Base-by-base conservation (phyloP, 495 filamentous ascomycete species). In the Tuber indicum region DNA sequence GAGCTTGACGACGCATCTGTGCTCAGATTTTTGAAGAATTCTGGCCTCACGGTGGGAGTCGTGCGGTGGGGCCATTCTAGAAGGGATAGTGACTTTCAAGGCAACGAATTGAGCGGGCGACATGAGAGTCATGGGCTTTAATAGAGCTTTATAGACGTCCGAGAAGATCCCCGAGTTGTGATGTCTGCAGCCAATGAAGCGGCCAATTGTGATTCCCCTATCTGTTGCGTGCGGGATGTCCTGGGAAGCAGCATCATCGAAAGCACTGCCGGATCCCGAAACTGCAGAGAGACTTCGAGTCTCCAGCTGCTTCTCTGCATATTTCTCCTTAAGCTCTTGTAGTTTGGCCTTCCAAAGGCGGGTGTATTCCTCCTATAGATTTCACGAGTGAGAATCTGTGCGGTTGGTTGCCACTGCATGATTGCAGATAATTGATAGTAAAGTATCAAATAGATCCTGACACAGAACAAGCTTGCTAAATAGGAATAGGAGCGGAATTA, bases 1-100 rank as follows among this genome's bases (percentile, higher is more conserved):
- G 32, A 98, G 85, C 10, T 88, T 86, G 77, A 98, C 91, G 69
- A 93, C 86, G 77, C 87, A 78, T 1, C 74, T 19, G 75, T 87
- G 78, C 44, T 82, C 81, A 10, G 83, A 81, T 32, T 87, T 80
- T 23, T 82, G 82, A 17, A 98, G 86, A 66, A 98, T 89, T 72
- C 90, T 90, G 62, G 89, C 90, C 86, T 99, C 96, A 44, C 91
- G 89, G 36, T 87, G 84, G 4, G 92, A 90, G 84, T 94, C 88
- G 85, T 99, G 96, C 32, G 96, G 96, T 21, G 92, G 89, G 44
- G 88, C 87, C 86, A 91, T 88, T 32, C 87, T 82, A 72, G 91
- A 91, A 23, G 93, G 93, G 19, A 88, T 89, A 19, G 94, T 97
- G 69, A 97, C 89, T 84, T 99, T 99, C 43, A 99, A 85, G n/a